Evolutionary conservation across 129 eudicot genomes (phyloP).

Genomic region (Chrysanthemum lavandulifolium): DNA sequence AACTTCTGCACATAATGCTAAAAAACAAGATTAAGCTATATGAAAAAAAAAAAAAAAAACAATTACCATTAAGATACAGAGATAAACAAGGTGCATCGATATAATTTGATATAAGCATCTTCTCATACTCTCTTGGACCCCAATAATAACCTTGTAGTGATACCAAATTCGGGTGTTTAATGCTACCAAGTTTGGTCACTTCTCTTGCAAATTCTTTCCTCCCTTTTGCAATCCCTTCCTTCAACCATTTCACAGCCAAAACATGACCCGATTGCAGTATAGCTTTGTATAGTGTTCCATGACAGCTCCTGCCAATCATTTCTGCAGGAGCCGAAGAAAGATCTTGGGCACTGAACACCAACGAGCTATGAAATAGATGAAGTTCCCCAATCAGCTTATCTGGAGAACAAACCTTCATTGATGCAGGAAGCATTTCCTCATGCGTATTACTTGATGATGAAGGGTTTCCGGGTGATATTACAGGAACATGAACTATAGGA

Average conservation of each 20-base stretch:
- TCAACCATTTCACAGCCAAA: constrained; percentile 74
- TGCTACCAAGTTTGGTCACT: constrained; percentile 64
- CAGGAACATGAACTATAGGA: background rate
- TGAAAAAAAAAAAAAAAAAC: background rate
- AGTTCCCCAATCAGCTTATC: constrained; percentile 79
- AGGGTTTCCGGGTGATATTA: background rate
- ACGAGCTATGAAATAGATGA: constrained; percentile 59
- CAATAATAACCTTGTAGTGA: constrained; percentile 77
- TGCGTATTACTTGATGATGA: constrained; percentile 36
- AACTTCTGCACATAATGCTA: background rate
- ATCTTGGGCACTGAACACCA: constrained; percentile 64
- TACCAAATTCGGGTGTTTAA: constrained; percentile 69
- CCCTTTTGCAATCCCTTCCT: constrained; percentile 88
- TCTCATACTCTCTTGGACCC: constrained; percentile 87
- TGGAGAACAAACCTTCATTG: constrained; percentile 57
- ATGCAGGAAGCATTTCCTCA: constrained; percentile 35
- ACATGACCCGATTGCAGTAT: constrained; percentile 51
- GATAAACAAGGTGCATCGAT: constrained; percentile 73
- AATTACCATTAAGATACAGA: constrained; percentile 69
- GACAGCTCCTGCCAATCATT: constrained; percentile 84
- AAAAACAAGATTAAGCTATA: constrained; percentile 1
- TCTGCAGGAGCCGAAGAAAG: constrained; percentile 88
- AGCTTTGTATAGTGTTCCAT: constrained; percentile 84
- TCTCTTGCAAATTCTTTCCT: constrained; percentile 79
- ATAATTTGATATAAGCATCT: constrained; percentile 67